Conservation (phyloP, 192 early-diverging fungal genomes). For the Backusella psychrophila region DNA sequence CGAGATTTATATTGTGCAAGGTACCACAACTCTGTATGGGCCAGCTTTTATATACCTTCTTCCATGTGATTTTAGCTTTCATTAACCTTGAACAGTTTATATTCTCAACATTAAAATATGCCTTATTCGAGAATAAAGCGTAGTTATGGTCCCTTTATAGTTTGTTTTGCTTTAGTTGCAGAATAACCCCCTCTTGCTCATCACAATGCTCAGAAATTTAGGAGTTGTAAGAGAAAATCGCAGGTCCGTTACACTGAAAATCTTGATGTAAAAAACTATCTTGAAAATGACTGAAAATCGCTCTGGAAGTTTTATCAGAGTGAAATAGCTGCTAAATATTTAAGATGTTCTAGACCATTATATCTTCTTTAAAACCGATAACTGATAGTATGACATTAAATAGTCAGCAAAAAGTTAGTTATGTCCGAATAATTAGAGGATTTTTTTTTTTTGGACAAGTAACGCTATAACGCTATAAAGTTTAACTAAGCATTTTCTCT, state of each 20-base stretch:
- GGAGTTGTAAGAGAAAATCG: neutral
- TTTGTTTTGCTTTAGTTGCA: neutral
- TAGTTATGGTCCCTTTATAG: neutral
- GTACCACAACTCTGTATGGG: neutral
- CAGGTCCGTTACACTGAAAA: neutral
- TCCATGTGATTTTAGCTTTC: neutral
- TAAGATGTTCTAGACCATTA: neutral
- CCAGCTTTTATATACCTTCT: neutral
- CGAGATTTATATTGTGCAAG: neutral
- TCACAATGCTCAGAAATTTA: neutral
- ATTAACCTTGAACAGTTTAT: neutral
- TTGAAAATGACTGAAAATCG: neutral
- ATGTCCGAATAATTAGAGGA: neutral
- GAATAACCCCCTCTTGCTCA: neutral
- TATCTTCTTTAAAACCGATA: neutral
- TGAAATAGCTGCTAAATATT: neutral
- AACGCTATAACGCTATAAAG: neutral
- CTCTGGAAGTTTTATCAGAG: neutral
- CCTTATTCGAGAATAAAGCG: neutral
- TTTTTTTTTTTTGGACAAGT: neutral
- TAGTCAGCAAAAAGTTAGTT: neutral
- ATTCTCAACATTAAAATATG: neutral
- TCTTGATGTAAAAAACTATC: neutral
- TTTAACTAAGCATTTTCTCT: neutral
- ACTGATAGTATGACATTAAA: neutral